Percentiles rank a stretch among this genome's conserved stretches.
phyloP scores from a whole-genome alignment of 2,329 filamentous ascomycete species.

The Herpomyces periplanetae region DNA sequence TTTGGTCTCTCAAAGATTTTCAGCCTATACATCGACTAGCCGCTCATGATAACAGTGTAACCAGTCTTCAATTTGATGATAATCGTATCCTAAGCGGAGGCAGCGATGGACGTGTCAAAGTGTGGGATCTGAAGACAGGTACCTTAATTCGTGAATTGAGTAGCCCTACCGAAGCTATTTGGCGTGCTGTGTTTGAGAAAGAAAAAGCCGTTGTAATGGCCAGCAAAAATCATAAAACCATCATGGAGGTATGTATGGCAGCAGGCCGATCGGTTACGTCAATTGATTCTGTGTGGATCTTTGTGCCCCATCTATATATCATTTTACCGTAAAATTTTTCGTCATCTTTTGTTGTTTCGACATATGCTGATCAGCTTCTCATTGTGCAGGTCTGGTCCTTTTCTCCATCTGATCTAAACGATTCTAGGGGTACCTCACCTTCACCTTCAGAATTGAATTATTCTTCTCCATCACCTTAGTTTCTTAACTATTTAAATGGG shows the following conservation, averaged over 20 bases:
- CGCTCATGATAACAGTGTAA: constrained; percentile 92
- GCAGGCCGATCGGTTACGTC: constrained; percentile 1
- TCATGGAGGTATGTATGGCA: constrained; percentile 48
- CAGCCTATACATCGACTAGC: constrained; percentile 71
- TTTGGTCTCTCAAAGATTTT: constrained; percentile 76
- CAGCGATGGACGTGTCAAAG: constrained; percentile 85
- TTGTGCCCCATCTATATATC: constrained; percentile 1
- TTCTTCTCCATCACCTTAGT: too few relatives aligned
- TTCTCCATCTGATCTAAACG: constrained; percentile 53
- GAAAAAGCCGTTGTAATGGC: constrained; percentile 94
- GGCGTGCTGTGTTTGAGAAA: constrained; percentile 89
- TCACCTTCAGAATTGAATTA: too few relatives aligned
- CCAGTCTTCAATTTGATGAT: constrained; percentile 84
- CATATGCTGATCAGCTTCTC: too few relatives aligned
- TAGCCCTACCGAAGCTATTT: constrained; percentile 66
- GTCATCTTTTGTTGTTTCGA: constrained; percentile 5
- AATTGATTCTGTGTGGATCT: constrained; percentile 1
- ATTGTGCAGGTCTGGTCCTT: constrained; percentile 55
- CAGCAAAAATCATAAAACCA: constrained; percentile 38
- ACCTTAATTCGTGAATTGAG: constrained; percentile 65
- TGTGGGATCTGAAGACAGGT: constrained; percentile 82
- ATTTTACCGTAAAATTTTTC: constrained; percentile 1
- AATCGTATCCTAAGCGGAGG: constrained; percentile 78
- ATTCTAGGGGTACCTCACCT: too few relatives aligned
- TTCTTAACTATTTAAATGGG: too few relatives aligned